Conservation (phyloP, 805 yeast species). For the Kazachstania psychrophila region DNA sequence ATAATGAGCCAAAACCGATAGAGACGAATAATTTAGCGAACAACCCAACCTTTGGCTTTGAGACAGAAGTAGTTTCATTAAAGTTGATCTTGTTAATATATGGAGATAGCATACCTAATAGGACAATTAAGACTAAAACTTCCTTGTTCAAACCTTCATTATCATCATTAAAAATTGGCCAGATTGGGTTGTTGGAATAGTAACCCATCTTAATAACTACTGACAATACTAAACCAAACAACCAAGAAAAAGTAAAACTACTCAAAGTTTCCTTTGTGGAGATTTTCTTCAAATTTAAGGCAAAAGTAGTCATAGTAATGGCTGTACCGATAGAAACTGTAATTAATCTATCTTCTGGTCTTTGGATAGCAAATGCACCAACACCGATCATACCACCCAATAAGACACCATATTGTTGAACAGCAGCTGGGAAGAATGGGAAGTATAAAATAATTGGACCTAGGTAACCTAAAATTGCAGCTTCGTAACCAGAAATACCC, state of each 20-base stretch:
- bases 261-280: conserved; percentile 22
- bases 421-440: conserved; percentile 29
- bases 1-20: conserved; percentile 65
- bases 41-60: conserved; percentile 7
- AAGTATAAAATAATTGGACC: conserved; percentile 50
- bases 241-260: conserved; percentile 20
- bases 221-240: conserved; percentile 62
- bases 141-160: conserved; percentile 81
- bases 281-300: conserved; percentile 40
- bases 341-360: conserved; percentile 64
- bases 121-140: conserved; percentile 38
- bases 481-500: conserved; percentile 96
- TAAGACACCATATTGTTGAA: conserved; percentile 26
- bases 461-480: conserved; percentile 46
- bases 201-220: conserved; percentile 65
- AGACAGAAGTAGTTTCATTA: conserved; percentile 11
- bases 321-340: conserved; percentile 57
- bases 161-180: conserved; percentile 84
- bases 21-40: conserved; percentile 27
- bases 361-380: conserved; percentile 60
- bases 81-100: conserved; percentile 20
- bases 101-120: conserved; percentile 58
- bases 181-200: conserved; percentile 84
- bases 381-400: conserved; percentile 55
- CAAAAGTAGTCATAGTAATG: conserved; percentile 52